A percentile compares a stretch with the other conserved stretches of the same genome.
These are phyloP conservation scores for Ogataea thermomethanolica DNA, from an alignment of 805 yeast species.

Conservation along the genomic window DNA sequence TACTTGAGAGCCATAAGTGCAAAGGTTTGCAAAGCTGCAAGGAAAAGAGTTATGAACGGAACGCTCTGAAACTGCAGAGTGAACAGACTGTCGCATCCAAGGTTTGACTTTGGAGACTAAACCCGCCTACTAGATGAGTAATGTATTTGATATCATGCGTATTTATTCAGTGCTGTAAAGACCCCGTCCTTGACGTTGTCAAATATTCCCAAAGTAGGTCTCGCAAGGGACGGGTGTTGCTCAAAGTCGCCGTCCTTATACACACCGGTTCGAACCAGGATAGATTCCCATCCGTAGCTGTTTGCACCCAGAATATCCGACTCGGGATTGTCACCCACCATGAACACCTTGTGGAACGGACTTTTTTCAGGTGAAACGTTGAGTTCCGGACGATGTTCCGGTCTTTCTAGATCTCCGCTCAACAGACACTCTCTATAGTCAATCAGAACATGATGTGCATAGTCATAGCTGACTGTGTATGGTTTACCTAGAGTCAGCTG, in stretches of 20 bases:
- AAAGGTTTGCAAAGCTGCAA: constrained; percentile 75
- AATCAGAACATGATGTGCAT: constrained; percentile 68
- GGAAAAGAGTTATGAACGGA: constrained; percentile 77
- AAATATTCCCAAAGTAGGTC: constrained; percentile 48
- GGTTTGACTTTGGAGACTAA: constrained; percentile 37
- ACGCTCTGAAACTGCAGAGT: constrained; percentile 75
- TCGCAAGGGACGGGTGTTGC: constrained; percentile 28
- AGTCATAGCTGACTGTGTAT: constrained; percentile 71
- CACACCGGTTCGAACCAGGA: constrained; percentile 86
- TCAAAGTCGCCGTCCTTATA: constrained; percentile 58
- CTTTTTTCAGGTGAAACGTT: constrained; percentile 37
- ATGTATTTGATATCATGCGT: constrained; percentile 13
- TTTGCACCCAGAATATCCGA: constrained; percentile 91
- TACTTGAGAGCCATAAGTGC: constrained; percentile 82
- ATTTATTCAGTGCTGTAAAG: constrained; percentile 22
- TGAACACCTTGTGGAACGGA: constrained; percentile 65
- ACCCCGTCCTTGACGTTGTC: constrained; percentile 49
- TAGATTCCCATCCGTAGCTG: constrained; percentile 81
- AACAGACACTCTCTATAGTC: constrained; percentile 45
- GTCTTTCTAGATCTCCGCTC: constrained; percentile 13
- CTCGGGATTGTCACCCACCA: constrained; percentile 98
- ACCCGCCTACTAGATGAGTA: constrained; percentile 12
- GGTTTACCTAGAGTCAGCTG: constrained; percentile 80
- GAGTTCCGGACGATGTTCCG: constrained; percentile 41
- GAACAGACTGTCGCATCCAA: constrained; percentile 81